Base-by-base conservation (phyloP, 768 basidiomycete genomes). In the Udeniomyces megalosporus region DNA sequence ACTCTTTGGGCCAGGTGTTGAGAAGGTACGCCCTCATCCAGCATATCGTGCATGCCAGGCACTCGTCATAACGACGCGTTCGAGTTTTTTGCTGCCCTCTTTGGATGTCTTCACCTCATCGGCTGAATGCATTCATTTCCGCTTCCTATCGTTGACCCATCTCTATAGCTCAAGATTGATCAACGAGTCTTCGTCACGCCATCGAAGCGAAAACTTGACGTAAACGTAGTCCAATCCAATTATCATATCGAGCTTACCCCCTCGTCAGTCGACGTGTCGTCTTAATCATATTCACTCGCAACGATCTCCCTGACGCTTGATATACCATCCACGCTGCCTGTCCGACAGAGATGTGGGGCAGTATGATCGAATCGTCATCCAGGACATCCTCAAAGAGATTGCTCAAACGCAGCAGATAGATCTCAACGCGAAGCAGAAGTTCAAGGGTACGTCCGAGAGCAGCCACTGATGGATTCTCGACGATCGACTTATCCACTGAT, bases 321-420 rank as follows among this genome's bases (percentile, higher is more conserved):
- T 8, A 50, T 50, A n/a, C n/a, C 48, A 29, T 11, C 22, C n/a
- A 50, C 22, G 1, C 20, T 24, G 20, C 14, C 4, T 11, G 10
- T 47, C 14, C 10, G 14, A 11, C 71, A 97, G 93, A 67, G 93
- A 99, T 75, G 91, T 91, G 0, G 93, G 93, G 14, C 93, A 84
- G 69, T 95, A 86, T 69, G 93, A 99, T 72, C 79, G 93, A 66
- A 80, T 91, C 1, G 90, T 99, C 53, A 89, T 99, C 56, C 93
- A 97, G 70, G 93, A 99, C 69, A 80, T 99, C 49, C 74, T 99
- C 61, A 99, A 97, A 73, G 93, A 97, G 75, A 96, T 99, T 68
- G 93, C 93, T 1, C 92, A 96, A 74, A 99, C 92, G 2, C 93
- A 99, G 72, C 93, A 97, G 72, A 90, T 99, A 11, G 93, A 99